phyloP scores from a whole-genome alignment of 148 eudicot species.

The Hydrangea macrophylla region DNA sequence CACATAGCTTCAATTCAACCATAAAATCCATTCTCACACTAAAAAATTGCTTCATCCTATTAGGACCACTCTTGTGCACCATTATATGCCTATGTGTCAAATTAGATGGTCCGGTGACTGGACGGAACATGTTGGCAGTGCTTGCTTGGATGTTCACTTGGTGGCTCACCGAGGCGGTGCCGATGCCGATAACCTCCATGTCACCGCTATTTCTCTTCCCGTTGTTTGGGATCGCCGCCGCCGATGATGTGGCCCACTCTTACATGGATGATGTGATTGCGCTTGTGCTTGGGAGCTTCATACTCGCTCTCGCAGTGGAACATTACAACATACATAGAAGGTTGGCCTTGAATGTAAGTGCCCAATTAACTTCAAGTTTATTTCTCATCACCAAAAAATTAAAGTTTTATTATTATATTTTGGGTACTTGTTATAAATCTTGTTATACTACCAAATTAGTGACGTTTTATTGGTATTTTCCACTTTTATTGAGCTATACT shows the following conservation, averaged over 20 bases:
- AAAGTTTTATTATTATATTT: too few species aligned
- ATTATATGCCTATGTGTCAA: conserved; percentile 45
- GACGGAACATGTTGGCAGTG: conserved; percentile 68
- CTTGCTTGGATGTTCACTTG: conserved; percentile 80
- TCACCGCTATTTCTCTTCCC: conserved; percentile 88
- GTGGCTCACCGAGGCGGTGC: conserved; percentile 97
- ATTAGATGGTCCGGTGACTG: conserved; percentile 36
- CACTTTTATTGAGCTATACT: too few species aligned
- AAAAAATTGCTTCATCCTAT: conserved; percentile 48
- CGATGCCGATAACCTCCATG: conserved; percentile 95
- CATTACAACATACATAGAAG: conserved; percentile 89
- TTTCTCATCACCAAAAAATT: too few species aligned
- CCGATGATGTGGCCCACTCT: conserved; percentile 69
- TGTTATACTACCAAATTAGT: too few species aligned
- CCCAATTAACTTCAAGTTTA: too few species aligned
- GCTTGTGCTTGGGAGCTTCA: conserved; percentile 89
- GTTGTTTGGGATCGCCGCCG: conserved; percentile 59
- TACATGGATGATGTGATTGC: conserved; percentile 89
- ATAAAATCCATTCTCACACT: conserved; percentile 50
- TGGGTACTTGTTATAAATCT: too few species aligned
- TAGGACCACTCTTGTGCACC: conserved; percentile 67
- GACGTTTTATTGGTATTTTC: too few species aligned
- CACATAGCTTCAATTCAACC: conserved; percentile 24
- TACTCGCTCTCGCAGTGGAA: conserved; percentile 95
- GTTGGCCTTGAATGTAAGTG: conserved; percentile 81